These are phyloP conservation scores for Cercospora nicotianae DNA, from an alignment of 2,329 filamentous ascomycete species.

Conservation along the genomic window DNA sequence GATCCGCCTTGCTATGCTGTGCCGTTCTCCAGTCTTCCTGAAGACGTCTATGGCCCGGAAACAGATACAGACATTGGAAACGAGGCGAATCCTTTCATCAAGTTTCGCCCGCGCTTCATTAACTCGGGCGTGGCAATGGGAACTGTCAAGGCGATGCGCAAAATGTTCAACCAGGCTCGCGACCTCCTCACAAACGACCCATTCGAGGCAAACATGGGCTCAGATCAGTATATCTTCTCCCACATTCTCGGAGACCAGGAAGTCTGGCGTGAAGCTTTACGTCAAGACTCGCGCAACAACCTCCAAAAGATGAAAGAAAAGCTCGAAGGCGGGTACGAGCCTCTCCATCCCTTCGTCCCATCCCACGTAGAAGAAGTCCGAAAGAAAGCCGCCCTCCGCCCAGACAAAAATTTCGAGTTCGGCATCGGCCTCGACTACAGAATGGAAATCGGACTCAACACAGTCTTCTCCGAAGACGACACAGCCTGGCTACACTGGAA, in stretches of 20 bases:
- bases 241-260: constrained; percentile 38
- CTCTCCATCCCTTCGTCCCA: constrained; percentile 19
- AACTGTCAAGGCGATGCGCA: constrained; percentile 31
- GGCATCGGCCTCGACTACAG: constrained; percentile 36
- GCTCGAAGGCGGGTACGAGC: constrained; percentile 16
- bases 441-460: constrained; percentile 31
- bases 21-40: constrained; percentile 53
- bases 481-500: constrained; percentile 31
- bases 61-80: constrained; percentile 51
- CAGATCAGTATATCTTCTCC: constrained; percentile 41
- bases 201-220: constrained; percentile 32
- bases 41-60: constrained; percentile 49
- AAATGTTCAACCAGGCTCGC: constrained; percentile 37
- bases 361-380: constrained; percentile 28
- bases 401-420: constrained; percentile 43
- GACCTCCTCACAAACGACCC: constrained; percentile 28
- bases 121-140: constrained; percentile 31
- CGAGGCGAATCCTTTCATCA: constrained; percentile 36
- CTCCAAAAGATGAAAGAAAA: constrained; percentile 16
- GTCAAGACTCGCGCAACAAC: constrained; percentile 40
- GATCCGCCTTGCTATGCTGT: constrained; percentile 56
- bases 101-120: constrained; percentile 48
- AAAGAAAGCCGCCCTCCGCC: constrained; percentile 40
- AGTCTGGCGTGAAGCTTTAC: constrained; percentile 36
- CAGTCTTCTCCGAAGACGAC: constrained; percentile 33